phyloP scores from a whole-genome alignment of 352 stramenopile species.

The Pythium vanterpoolii region DNA sequence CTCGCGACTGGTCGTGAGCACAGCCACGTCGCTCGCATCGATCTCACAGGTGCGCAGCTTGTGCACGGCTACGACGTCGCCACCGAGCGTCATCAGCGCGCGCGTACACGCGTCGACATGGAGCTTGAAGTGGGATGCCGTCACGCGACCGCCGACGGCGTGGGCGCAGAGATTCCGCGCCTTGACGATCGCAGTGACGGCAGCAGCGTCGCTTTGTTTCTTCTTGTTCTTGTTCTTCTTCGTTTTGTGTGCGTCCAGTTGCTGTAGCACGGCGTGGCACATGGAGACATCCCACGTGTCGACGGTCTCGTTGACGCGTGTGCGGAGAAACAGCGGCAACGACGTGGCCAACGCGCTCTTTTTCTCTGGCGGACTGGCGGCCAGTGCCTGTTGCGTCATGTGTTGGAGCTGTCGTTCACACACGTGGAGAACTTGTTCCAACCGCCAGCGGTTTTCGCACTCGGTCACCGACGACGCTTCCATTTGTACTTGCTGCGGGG shows the following conservation, averaged over 20 bases:
- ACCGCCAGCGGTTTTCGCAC: no score
- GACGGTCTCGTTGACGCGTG: neutral
- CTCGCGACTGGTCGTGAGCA: neutral
- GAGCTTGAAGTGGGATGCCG: neutral
- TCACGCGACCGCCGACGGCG: slow-evolving; percentile 3
- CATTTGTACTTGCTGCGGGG: no score
- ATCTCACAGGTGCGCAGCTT: neutral
- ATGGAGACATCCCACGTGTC: slow-evolving; percentile 8
- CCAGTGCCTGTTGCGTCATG: no score
- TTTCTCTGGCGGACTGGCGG: no score
- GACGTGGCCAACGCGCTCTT: neutral
- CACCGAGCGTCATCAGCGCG: neutral
- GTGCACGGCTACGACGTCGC: neutral
- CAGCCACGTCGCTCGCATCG: neutral
- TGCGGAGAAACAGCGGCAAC: no score
- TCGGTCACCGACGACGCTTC: no score
- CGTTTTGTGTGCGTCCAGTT: neutral
- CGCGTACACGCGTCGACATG: neutral
- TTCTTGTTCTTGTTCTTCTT: neutral
- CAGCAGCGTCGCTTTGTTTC: no score
- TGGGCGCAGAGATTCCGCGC: slow-evolving; percentile 7
- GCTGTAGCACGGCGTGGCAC: slow-evolving; percentile 11
- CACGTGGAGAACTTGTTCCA: no score
- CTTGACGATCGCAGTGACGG: neutral
- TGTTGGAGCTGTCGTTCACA: no score